Conservation (phyloP, 257 asterid genomes). For the Craterostigma plantagineum region DNA sequence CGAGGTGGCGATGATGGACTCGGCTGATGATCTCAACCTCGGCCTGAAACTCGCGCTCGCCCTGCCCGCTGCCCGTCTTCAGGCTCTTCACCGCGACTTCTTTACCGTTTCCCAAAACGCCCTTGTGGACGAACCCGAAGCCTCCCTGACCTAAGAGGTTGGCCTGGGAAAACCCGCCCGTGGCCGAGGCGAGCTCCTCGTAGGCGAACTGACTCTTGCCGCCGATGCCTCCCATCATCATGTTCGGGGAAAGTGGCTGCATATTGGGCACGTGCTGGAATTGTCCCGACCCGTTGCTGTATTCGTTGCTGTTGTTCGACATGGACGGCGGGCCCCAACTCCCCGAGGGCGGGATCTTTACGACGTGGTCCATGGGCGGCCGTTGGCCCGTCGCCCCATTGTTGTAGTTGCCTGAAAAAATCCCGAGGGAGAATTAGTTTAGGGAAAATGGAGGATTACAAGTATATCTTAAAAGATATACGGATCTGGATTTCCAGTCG, state of each 20-base stretch:
- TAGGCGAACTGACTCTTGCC: conserved; percentile 33
- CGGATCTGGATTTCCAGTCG: too few species aligned
- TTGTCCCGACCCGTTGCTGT: conserved; percentile 12
- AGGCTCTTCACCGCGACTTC: conserved; percentile 54
- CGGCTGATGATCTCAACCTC: conserved; percentile 67
- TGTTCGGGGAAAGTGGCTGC: conserved; percentile 17
- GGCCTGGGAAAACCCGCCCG: conserved; percentile 31
- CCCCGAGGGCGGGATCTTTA: conserved; percentile 14
- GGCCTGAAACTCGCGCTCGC: conserved; percentile 62
- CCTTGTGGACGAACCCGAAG: conserved; percentile 52
- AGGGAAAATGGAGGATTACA: too few species aligned
- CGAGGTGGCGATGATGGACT: conserved; percentile 68
- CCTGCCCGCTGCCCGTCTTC: conserved; percentile 60
- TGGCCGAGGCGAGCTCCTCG: conserved; percentile 40
- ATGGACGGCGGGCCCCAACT: conserved; percentile 16
- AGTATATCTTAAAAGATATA: too few species aligned
- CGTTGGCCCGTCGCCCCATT: conserved; percentile 5
- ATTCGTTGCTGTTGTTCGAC: conserved; percentile 15
- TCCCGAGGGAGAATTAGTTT: neutral
- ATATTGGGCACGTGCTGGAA: conserved; percentile 7
- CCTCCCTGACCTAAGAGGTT: conserved; percentile 61
- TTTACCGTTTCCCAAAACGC: conserved; percentile 32
- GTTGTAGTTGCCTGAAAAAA: neutral
- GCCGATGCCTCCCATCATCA: conserved; percentile 14
- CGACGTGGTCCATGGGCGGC: conserved; percentile 14